Conservation (phyloP, 441 rosid genomes). For the Dalechampia spathulata region DNA sequence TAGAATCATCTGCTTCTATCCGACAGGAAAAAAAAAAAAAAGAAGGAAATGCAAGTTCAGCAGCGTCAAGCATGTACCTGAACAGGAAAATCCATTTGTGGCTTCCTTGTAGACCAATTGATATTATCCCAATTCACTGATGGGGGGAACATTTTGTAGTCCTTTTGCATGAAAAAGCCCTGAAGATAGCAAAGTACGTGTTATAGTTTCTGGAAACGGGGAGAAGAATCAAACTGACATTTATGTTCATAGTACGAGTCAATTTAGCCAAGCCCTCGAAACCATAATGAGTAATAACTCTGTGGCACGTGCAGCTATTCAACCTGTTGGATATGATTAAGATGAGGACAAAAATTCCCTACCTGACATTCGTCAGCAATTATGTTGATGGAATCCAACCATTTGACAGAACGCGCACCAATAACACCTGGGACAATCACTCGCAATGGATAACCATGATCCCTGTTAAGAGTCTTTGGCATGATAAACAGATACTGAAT, state of each 20-base stretch:
- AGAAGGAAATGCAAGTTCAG: too few species aligned
- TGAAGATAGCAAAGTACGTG: too few species aligned
- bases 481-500: constrained; percentile 6
- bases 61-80: constrained; percentile 46
- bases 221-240: neutral
- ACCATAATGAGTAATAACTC: too few species aligned
- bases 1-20: too few species aligned
- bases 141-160: constrained; percentile 98
- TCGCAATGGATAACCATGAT: constrained; percentile 91
- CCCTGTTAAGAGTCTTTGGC: constrained; percentile 77
- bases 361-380: constrained; percentile 92
- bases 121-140: constrained; percentile 92
- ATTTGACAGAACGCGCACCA: constrained; percentile 98
- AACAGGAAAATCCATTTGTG: constrained; percentile 99
- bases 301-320: too few species aligned
- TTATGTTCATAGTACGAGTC: too few species aligned
- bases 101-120: constrained; percentile 80
- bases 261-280: too few species aligned
- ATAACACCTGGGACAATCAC: constrained; percentile 95
- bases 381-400: constrained; percentile 82
- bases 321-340: neutral
- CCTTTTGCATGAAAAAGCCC: constrained; percentile 99
- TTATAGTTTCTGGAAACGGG: neutral
- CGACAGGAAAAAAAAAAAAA: too few species aligned
- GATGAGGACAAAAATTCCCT: constrained; percentile 1